Percentiles rank a stretch among this genome's conserved stretches.
These are phyloP conservation scores for Polyporus arcularius DNA, from an alignment of 768 basidiomycete genomes.

Conservation along the genomic window DNA sequence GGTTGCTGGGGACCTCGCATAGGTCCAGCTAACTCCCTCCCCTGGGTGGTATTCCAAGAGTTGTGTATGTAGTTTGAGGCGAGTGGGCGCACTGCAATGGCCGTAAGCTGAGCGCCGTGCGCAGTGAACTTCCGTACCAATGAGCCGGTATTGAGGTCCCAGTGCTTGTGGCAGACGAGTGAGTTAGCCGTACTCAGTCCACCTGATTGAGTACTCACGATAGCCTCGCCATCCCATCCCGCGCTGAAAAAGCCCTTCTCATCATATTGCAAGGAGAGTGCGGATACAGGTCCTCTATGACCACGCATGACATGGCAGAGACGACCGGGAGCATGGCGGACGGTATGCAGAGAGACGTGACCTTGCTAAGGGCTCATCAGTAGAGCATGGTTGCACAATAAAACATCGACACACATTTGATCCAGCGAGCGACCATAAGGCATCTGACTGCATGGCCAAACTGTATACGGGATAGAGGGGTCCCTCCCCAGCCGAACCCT, in stretches of 20 bases:
- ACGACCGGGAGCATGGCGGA: conserved; percentile 89
- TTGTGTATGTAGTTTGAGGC: conserved; percentile 33
- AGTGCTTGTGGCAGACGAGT: conserved; percentile 64
- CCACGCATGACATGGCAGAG: conserved; percentile 71
- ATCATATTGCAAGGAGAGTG: conserved; percentile 76
- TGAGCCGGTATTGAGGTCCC: conserved; percentile 95
- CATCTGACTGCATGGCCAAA: conserved; percentile 89
- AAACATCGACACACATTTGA: conserved; percentile 57
- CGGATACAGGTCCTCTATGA: conserved; percentile 82
- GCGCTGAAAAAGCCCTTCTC: conserved; percentile 89
- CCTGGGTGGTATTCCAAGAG: conserved; percentile 17
- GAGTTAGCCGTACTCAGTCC: conserved; percentile 11
- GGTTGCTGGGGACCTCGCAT: conserved; percentile 13
- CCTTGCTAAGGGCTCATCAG: conserved; percentile 56
- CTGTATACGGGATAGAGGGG: conserved; percentile 80
- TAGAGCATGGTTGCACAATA: not conserved
- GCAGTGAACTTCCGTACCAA: conserved; percentile 72
- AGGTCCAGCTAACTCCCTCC: conserved; percentile 8
- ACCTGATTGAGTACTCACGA: conserved; percentile 51
- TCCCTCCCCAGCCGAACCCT: conserved; percentile 49
- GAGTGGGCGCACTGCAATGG: conserved; percentile 74
- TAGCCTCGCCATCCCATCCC: conserved; percentile 91
- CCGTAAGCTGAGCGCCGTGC: conserved; percentile 84
- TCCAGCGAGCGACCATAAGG: conserved; percentile 89
- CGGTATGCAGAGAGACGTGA: conserved; percentile 89